Evolutionary conservation across 257 asterid species (phyloP), one percentile per base, ranked within the genome.

Genomic region (Scutellaria barbata): DNA sequence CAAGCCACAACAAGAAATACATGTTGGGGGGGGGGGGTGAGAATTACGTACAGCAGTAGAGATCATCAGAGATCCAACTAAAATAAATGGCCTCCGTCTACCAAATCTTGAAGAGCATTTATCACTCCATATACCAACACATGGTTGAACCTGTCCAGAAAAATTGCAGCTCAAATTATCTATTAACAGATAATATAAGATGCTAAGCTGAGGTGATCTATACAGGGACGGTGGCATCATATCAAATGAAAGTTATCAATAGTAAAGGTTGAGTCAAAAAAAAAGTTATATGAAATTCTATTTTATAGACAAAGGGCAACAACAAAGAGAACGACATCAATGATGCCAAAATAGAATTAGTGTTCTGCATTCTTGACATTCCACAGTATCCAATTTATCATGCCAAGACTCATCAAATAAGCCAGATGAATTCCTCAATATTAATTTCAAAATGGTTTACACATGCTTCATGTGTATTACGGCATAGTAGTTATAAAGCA

Each of bases 111-210:
- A 92, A 71, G 88, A 47, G 87, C 96, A 90, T 83, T 88, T 88
- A 81, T 92, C 96, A 80, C 97, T 95, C 99, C 96, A 95, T 80
- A 89, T 90, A 33, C 99, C 99, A 77, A 95, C 99, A 81, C 98
- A 95, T 69, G 99, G 99, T 92, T 95, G 99, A 66, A 92, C 98
- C 99, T 95, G 88, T 53, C 64, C 77, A 63, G 74, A 35, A 25
- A 71, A 63, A 48, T 50, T 40, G 66, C 59, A 65, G 45, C 53
- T 65, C 51, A 71, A 22, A 65, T 30, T 11, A 52, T 54, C 43
- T 35, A 57, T 47, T 30, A 71, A 37, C 25, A 37, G 45, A 55
- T 46, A 47, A 30, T 16, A 66, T 12, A 68, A 46, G 20, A 71
- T n/a, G 30, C 51, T 42, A 65, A 20, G n/a, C 8, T 30, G 5